phyloP scores from a whole-genome alignment of 148 eudicot genomes.

The Salicornia ramosissima region DNA sequence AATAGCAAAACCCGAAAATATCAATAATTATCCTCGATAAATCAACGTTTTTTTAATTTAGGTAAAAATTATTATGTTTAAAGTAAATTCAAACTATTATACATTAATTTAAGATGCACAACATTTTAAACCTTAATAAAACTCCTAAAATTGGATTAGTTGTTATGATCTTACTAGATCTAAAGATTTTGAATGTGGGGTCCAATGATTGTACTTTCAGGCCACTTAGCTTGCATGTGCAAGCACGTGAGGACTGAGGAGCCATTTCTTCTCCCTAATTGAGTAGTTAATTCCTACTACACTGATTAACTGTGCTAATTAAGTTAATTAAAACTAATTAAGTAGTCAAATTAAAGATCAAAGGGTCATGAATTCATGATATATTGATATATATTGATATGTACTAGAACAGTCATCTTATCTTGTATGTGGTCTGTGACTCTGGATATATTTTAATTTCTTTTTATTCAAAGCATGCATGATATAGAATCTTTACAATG shows the following conservation, averaged over 20 bases:
- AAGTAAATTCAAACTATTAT: not conserved
- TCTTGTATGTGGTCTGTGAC: no score
- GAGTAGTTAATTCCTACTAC: not conserved
- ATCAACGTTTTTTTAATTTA: no score
- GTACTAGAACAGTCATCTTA: no score
- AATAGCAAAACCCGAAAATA: no score
- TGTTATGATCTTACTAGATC: not conserved
- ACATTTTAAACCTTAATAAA: not conserved
- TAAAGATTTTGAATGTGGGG: constrained; percentile 13
- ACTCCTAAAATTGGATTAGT: not conserved
- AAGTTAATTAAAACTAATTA: not conserved
- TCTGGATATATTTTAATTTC: no score
- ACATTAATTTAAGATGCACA: no score
- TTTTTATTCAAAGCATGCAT: no score
- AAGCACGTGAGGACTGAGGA: constrained; percentile 26
- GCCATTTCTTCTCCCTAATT: not conserved
- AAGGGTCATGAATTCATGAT: not conserved
- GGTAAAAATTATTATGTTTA: no score
- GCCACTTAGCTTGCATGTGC: constrained; percentile 25
- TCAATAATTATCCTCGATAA: no score
- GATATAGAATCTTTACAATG: no score
- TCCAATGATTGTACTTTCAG: constrained; percentile 16
- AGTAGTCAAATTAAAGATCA: not conserved
- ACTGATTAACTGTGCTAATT: not conserved
- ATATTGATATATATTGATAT: no score